Percentiles rank a stretch among this genome's conserved stretches.
phyloP scores from a whole-genome alignment of 805 yeast genomes.

The Middelhovenomyces tepae region DNA sequence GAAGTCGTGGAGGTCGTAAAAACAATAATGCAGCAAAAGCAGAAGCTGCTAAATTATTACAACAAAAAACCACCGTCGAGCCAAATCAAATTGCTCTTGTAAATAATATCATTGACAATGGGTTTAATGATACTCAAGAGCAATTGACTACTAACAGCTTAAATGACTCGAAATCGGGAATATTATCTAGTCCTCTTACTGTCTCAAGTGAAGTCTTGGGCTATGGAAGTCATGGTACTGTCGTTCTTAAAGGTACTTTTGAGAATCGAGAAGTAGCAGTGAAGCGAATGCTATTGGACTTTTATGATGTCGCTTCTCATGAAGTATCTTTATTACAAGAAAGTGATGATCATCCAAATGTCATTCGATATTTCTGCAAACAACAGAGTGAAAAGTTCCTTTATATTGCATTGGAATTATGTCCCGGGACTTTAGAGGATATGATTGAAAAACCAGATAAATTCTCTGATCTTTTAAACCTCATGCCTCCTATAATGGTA shows the following conservation, averaged over 20 bases:
- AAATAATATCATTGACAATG: slow-evolving; percentile 1
- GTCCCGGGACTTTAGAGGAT: slow-evolving; percentile 84
- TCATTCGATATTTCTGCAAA: slow-evolving; percentile 87
- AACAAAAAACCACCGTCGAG: not conserved
- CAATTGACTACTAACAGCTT: slow-evolving; percentile 4
- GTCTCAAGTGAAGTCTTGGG: slow-evolving; percentile 77
- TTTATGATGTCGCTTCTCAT: slow-evolving; percentile 87
- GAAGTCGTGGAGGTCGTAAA: slow-evolving; percentile 75
- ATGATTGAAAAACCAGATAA: slow-evolving; percentile 42
- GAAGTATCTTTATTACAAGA: slow-evolving; percentile 84
- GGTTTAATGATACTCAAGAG: not conserved
- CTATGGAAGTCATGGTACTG: slow-evolving; percentile 94
- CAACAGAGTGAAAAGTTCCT: slow-evolving; percentile 80
- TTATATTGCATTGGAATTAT: slow-evolving; percentile 87
- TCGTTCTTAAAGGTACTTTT: slow-evolving; percentile 82
- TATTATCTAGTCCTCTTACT: slow-evolving; percentile 16
- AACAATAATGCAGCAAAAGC: slow-evolving; percentile 15
- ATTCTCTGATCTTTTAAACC: slow-evolving; percentile 30
- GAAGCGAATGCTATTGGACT: slow-evolving; percentile 85
- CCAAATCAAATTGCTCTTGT: not conserved
- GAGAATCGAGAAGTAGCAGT: slow-evolving; percentile 94
- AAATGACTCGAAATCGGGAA: slow-evolving; percentile 1
- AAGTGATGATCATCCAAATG: slow-evolving; percentile 95
- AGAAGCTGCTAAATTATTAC: not conserved
- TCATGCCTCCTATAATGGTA: slow-evolving; percentile 44